Evolutionary conservation across 768 basidiomycete species (phyloP), one percentile per base, ranked within the genome.

Genomic region (Leccinum broughii): DNA sequence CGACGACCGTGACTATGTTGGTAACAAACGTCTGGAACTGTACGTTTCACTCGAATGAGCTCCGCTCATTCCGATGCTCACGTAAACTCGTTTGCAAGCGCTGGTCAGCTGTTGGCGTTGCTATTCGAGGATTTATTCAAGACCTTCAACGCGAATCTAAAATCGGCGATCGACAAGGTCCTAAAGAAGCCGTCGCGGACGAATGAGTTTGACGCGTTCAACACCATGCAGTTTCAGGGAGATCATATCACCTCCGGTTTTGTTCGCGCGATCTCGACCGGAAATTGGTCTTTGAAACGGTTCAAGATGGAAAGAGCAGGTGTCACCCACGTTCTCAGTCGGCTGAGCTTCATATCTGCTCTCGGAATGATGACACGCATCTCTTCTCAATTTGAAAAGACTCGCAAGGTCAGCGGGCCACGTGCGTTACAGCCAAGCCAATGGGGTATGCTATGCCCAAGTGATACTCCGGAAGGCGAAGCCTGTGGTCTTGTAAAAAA

Each of bases 351-450:
- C 81, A 97, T 99, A 73, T 92, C 93, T 58, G 97, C 97, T 1
- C 81, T 99, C 15, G 97, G 97, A 15, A 99, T 98, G 97, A 99
- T 99, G 97, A 99, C 97, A 9, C 89, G 97, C 24, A 99, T 99
- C 64, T 90, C 92, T 11, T 96, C 93, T 22, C 97, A 99, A 76
- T 99, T 99, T 72, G 97, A 99, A 76, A 99, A 99, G 83, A 98
- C 97, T 22, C 81, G 97, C 60, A 99, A 99, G 75, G 97, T 99
- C 61, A 96, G 93, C 65, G 97, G 97, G 46, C 97, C 97, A 32
- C 86, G 97, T 68, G 95, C 96, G 22, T 76, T 99, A 61, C 97
- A 99, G 72, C 96, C 97, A 5, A 93, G 90, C 81, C 97, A 99
- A 76, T 99, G 97, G 97, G 97, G 97, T 39, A 92, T 99, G 80